Base-by-base conservation (phyloP, 148 eudicot genomes). In the Amaranthus cruentus region DNA sequence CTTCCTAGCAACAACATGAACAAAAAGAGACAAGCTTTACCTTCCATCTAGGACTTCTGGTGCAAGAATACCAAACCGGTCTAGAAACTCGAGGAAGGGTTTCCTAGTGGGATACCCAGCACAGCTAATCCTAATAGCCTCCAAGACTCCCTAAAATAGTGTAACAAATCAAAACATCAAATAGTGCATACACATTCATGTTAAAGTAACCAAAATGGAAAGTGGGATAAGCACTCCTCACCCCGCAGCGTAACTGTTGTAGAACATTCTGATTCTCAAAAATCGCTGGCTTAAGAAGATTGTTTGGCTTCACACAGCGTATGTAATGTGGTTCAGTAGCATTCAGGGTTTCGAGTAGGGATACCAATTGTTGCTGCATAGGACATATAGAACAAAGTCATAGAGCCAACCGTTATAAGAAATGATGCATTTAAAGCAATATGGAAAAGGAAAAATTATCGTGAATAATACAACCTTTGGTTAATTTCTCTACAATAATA, bases 251-350 rank as follows among this genome's bases (percentile, higher is more conserved):
- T 71, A 95, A 80, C 79, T 95, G 99, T 71, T 90, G 97, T 43
- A 95, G 82, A 74, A 90, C 97, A 81, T 96, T 96, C 47, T 81
- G 84, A 76, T 96, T 96, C 86, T 96, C 99, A 82, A 90, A 96
- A 47, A 96, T 86, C 67, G 94, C 87, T 62, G 99, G 99, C 86
- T 88, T 92, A 47, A 96, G 92, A 82, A 92, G 90, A 81, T 92
- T 96, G 74, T 96, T 96, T 18, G 99, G 99, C 86, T 96, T 96
- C 72, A 96, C 99, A 90, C 99, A 96, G 43, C 99, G 92, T 74
- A 96, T 90, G 79, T 96, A 96, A 81, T 92, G 99, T 69, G 99
- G 99, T 80, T 96, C 99, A 2, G 97, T 96, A 43, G 95, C 76
- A 80, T 86, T 96, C 65, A 96, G 87, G 42, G 97, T 96, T 84